Percentiles rank a stretch among this genome's conserved stretches.
phyloP scores from a whole-genome alignment of 768 basidiomycete genomes.

The Xerocomus spinulosus region DNA sequence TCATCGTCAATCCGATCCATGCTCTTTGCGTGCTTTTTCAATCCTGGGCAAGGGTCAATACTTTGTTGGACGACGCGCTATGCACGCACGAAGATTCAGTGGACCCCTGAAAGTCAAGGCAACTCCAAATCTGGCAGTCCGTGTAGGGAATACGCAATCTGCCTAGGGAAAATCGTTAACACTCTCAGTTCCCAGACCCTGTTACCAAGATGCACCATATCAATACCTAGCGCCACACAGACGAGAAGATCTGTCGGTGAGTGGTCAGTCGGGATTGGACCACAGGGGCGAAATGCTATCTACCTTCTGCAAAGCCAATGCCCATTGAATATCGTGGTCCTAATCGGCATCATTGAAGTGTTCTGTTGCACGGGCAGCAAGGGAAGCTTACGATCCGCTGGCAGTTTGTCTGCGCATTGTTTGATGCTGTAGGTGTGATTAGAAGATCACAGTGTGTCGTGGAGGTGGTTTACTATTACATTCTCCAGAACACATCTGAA shows the following conservation, averaged over 20 bases:
- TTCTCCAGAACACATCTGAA: constrained; percentile 76
- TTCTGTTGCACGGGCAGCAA: not conserved
- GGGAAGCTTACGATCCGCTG: constrained; percentile 59
- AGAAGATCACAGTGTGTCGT: constrained; percentile 3
- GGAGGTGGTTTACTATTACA: constrained; percentile 47
- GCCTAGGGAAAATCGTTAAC: constrained; percentile 45
- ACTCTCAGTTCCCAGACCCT: not conserved
- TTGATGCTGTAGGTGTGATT: constrained; percentile 51
- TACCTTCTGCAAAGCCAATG: constrained; percentile 88
- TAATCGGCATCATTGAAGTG: constrained; percentile 28
- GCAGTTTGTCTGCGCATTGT: constrained; percentile 75
- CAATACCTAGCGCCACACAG: constrained; percentile 86
- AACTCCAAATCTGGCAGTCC: constrained; percentile 88
- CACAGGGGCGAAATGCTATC: constrained; percentile 1
- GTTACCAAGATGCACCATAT: constrained; percentile 58
- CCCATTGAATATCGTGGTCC: constrained; percentile 93
- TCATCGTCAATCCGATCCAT: constrained; percentile 65
- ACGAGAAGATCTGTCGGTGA: constrained; percentile 67
- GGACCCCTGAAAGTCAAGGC: constrained; percentile 81
- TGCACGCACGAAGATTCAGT: constrained; percentile 64
- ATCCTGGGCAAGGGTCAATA: constrained; percentile 23
- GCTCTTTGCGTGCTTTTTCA: constrained; percentile 67
- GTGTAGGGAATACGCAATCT: constrained; percentile 90
- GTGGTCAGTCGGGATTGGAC: not conserved
- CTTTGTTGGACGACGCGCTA: not conserved